Evolutionary conservation across 768 basidiomycete species (phyloP).

Genomic region (Hysterangium stoloniferum): DNA sequence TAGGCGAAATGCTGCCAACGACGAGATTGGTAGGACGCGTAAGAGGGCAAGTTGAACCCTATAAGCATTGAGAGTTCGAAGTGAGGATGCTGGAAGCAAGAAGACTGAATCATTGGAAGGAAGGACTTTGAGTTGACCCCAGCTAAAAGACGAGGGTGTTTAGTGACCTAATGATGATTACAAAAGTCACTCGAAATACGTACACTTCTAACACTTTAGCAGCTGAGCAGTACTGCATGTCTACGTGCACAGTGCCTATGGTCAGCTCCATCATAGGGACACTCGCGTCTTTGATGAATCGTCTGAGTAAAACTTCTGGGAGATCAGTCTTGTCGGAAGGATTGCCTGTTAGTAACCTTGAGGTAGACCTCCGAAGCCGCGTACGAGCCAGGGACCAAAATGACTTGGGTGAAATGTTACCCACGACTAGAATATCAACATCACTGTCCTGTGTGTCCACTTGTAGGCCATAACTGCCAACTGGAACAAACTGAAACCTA

Average conservation of each 20-base stretch:
- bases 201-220: constrained; percentile 13
- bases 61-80: constrained; percentile 18
- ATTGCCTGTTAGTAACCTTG: neutral
- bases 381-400: constrained; percentile 16
- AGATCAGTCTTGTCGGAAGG: neutral
- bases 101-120: constrained; percentile 14
- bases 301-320: constrained; percentile 8
- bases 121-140: constrained; percentile 11
- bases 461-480: constrained; percentile 19
- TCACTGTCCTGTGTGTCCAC: constrained; percentile 16
- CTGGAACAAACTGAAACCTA: constrained; percentile 12
- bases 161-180: neutral
- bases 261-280: constrained; percentile 20
- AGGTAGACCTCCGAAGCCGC: neutral
- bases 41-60: constrained; percentile 15
- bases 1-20: constrained; percentile 11
- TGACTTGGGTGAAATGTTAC: constrained; percentile 17
- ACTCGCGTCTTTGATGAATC: constrained; percentile 19
- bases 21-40: constrained; percentile 5
- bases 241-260: constrained; percentile 17
- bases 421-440: constrained; percentile 18
- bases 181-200: constrained; percentile 1
- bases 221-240: constrained; percentile 20
- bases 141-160: constrained; percentile 9
- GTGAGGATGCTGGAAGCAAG: constrained; percentile 13